Evolutionary conservation across 2,329 filamentous ascomycete species (phyloP).

Genomic region (Neonectria faginata): DNA sequence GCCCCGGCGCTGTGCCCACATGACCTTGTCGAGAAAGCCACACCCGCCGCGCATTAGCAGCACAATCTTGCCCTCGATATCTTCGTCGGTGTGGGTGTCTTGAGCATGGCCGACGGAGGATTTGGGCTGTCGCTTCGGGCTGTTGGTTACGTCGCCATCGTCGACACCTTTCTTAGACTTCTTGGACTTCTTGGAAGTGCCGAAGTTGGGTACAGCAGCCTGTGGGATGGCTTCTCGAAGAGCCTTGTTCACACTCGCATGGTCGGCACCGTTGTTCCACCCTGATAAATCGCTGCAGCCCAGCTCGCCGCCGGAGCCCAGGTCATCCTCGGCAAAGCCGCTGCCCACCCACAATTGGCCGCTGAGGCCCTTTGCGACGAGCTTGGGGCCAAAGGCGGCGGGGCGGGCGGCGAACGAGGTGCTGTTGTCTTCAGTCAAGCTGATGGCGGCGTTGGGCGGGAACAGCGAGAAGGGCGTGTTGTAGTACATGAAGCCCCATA

Average conservation of each 20-base stretch:
- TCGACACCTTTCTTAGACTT: conserved; percentile 34
- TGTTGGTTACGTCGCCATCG: conserved; percentile 46
- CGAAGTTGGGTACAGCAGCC: conserved; percentile 32
- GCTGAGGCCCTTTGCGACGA: conserved; percentile 82
- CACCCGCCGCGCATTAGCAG: conserved; percentile 92
- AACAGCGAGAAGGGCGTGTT: conserved; percentile 87
- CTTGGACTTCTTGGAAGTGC: conserved; percentile 28
- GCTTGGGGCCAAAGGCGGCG: conserved; percentile 87
- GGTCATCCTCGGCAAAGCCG: conserved; percentile 84
- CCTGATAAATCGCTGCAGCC: conserved; percentile 95
- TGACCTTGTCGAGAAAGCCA: conserved; percentile 95
- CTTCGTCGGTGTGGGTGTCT: conserved; percentile 88
- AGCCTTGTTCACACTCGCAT: conserved; percentile 56
- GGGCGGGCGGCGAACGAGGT: conserved; percentile 95
- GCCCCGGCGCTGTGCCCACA: conserved; percentile 94
- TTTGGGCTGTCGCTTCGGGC: conserved; percentile 50
- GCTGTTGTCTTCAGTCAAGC: conserved; percentile 96
- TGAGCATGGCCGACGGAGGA: conserved; percentile 86
- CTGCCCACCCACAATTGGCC: conserved; percentile 94
- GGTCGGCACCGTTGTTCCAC: conserved; percentile 75
- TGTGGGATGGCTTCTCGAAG: conserved; percentile 47
- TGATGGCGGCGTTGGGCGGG: conserved; percentile 94
- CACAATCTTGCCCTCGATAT: conserved; percentile 93
- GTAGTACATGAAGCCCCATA: conserved; percentile 72
- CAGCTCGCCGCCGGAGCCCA: conserved; percentile 80